These are phyloP conservation scores for Apium graveolens DNA, from an alignment of 129 eudicot genomes.

Conservation along the genomic window DNA sequence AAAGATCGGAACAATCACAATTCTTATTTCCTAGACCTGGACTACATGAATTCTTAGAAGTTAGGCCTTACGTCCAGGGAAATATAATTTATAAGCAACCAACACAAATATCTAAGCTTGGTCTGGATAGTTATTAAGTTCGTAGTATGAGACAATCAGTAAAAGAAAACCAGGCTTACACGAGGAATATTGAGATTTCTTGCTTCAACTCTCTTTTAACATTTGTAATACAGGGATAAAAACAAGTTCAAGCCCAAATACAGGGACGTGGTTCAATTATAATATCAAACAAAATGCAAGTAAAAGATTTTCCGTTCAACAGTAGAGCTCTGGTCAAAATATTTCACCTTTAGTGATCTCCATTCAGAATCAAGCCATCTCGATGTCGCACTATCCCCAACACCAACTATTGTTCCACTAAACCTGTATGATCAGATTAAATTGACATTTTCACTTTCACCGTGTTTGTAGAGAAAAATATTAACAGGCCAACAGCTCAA, in stretches of 20 bases:
- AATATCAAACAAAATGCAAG: not conserved
- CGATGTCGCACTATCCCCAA: constrained; percentile 56
- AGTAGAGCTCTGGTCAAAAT: not conserved
- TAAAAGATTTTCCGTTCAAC: not conserved
- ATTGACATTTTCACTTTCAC: not conserved
- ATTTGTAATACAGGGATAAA: not conserved
- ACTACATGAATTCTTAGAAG: not conserved
- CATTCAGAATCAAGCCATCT: constrained; percentile 89
- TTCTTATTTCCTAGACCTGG: not conserved
- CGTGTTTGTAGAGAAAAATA: constrained; percentile 9
- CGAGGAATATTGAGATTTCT: not conserved
- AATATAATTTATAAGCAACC: not conserved
- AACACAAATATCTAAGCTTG: not conserved
- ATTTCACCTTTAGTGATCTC: constrained; percentile 84
- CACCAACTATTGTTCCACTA: constrained; percentile 95
- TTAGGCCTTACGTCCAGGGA: too few species aligned
- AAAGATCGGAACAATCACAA: not conserved
- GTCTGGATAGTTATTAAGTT: not conserved
- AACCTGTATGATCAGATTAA: constrained; percentile 46
- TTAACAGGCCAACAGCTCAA: constrained; percentile 6
- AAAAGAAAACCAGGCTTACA: not conserved
- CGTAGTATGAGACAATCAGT: not conserved
- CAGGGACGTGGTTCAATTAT: not conserved
- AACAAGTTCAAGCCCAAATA: not conserved
- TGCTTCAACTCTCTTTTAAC: not conserved